Base-by-base conservation (phyloP, 257 asterid genomes). In the Solanum arcanum region DNA sequence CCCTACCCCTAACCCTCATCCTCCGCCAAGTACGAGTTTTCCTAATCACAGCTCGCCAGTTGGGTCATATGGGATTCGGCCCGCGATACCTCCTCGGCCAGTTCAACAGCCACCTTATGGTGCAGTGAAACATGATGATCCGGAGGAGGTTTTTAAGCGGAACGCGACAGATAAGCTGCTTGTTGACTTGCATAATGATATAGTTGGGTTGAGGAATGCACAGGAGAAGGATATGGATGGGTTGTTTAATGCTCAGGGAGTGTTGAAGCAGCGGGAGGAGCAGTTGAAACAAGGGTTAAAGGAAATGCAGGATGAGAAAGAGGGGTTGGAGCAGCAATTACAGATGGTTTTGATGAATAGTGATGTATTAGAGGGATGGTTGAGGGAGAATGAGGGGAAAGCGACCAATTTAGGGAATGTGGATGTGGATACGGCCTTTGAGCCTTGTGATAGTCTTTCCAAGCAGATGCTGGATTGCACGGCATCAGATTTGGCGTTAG, bases 301-400 rank as follows among this genome's bases (percentile, higher is more conserved):
- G 92, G 99, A 94, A 84, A 94, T 96, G 99, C 91, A 74, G 89
- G 97, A 94, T 41, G 99, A 96, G 88, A 96, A 91, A 92, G 99
- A 95, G 87, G 98, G 93, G 21, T 87, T 96, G 90, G 99, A 96
- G 92, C 98, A 95, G 91, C 98, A 96, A 86, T 87, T 96, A 39
- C 99, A 96, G 91, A 92, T 94, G 94, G 91, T 94, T 70, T 87
- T 94, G 94, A 96, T 93, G 98, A 96, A 95, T 47, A 44, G 94
- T 0, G 98, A 95, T 84, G 83, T 96, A 6, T 83, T 94, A 90
- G 97, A 94, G 62, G 96, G 91, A 46, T 96, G 98, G 98, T 56
- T 94, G 83, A 93, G 93, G 89, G 99, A 96, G 42, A 96, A 95
- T 37, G 95, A 95, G 82, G 93, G 87, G 84, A 94, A 91, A 77